Evolutionary conservation across 2,329 filamentous ascomycete genomes (phyloP), one percentile per base, ranked within the genome.

Genomic region (Monosporascus sp.): DNA sequence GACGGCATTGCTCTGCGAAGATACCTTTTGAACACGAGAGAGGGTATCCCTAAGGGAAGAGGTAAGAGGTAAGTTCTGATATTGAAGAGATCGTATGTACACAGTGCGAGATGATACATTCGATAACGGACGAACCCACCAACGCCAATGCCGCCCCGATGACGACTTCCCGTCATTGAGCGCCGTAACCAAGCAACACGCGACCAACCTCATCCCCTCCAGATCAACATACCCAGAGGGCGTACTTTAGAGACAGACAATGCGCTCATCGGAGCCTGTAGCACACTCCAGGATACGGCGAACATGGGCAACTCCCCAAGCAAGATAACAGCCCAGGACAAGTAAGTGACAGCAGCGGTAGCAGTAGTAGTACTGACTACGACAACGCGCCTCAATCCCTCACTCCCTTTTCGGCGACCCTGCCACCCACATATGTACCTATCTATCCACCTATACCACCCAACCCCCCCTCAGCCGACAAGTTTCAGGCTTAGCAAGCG

Each of bases 321-420:
- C 69, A 79, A 79, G 67, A 77, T 84, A 57, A 84, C 81, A 55
- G 78, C 77, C 64, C 92, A 97, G 76, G 93, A 97, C 75, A 91
- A 90, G 92, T 96, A 68, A 64, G 82, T 70, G 9, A 24, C 18
- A 18, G 5, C 39, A 20, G n/a, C 18, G 7, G 25, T 25, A 14
- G 9, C 39, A 14, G 27, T 31, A 11, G 9, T 27, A 31, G 27
- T 35, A 35, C 31, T 14, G 31, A 35, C 14, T 35, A 5, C 31
- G 31, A 35, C 11, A 11, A 35, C 14, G 11, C 31, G 31, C 4
- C 31, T 5, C 3, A 31, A 31, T 14, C 27, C n/a, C n/a, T n/a
- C n/a, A n/a, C n/a, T n/a, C n/a, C n/a, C n/a, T n/a, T n/a, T n/a
- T n/a, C n/a, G n/a, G n/a, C n/a, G n/a, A n/a, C n/a, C n/a, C n/a